Evolutionary conservation across 1,139 yeast species (phyloP).

Genomic region (Blastobotrys raffinosifermentans): DNA sequence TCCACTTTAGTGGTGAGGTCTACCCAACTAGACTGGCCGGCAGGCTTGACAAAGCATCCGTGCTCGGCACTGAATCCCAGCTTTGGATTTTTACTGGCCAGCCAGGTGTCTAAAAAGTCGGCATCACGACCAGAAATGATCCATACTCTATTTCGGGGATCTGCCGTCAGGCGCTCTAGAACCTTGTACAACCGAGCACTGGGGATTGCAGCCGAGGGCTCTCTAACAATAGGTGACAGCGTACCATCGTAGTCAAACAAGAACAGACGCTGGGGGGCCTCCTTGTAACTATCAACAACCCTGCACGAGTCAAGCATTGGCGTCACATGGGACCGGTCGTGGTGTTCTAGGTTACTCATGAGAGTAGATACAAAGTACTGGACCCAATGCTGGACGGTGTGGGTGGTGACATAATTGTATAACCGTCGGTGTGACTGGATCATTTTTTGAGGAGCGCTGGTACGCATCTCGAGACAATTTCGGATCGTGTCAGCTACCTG

Average conservation of each 20-base stretch:
- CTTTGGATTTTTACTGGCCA: conserved; percentile 50
- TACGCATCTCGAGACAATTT: conserved; percentile 42
- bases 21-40: conserved; percentile 60
- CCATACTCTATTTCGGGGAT: conserved; percentile 87
- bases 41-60: conserved; percentile 86
- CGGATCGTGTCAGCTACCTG: conserved; percentile 85
- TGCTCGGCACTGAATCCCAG: conserved; percentile 94
- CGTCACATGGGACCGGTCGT: conserved; percentile 52
- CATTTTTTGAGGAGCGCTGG: conserved; percentile 17
- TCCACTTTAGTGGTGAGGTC: conserved; percentile 78
- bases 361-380: conserved; percentile 53
- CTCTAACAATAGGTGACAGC: conserved; percentile 87
- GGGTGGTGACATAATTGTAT: conserved; percentile 58
- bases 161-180: conserved; percentile 56
- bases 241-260: conserved; percentile 97
- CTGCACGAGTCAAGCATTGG: conserved; percentile 74
- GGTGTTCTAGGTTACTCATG: conserved; percentile 43
- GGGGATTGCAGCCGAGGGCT: conserved; percentile 98
- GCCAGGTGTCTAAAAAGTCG: conserved; percentile 80
- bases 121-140: conserved; percentile 95
- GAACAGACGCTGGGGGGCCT: conserved; percentile 66
- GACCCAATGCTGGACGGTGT: conserved; percentile 82
- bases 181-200: conserved; percentile 62
- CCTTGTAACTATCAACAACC: conserved; percentile 48
- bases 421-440: conserved; percentile 41